Evolutionary conservation across 257 asterid genomes (phyloP).

Genomic region (Lithospermum erythrorhizon): DNA sequence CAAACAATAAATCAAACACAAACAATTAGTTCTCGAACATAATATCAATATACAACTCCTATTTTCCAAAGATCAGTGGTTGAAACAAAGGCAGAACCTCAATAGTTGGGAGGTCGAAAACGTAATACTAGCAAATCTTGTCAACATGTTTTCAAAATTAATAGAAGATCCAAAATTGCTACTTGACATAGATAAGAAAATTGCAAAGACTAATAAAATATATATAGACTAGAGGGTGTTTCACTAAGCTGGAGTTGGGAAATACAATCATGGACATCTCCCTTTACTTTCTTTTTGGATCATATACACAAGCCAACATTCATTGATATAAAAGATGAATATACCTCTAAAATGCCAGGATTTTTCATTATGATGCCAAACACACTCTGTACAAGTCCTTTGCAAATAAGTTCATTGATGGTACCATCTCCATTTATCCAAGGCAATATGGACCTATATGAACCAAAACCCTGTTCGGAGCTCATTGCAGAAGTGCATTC

Average conservation of each 20-base stretch:
- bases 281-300: too few species aligned
- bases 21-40: not conserved
- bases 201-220: not conserved
- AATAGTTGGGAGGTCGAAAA: not conserved
- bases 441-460: constrained; percentile 54
- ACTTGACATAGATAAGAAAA: not conserved
- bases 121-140: too few species aligned
- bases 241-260: not conserved
- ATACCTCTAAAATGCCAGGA: constrained; percentile 88
- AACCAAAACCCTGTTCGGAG: constrained; percentile 22
- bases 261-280: not conserved
- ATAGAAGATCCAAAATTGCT: not conserved
- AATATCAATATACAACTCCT: too few species aligned
- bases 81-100: too few species aligned
- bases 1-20: constrained; percentile 3
- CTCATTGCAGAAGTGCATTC: constrained; percentile 22
- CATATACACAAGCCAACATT: not conserved
- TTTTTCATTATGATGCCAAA: constrained; percentile 81
- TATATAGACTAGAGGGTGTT: not conserved
- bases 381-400: constrained; percentile 69
- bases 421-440: constrained; percentile 95
- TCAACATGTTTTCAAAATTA: too few species aligned
- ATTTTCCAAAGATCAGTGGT: too few species aligned
- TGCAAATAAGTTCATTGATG: constrained; percentile 59
- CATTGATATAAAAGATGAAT: constrained; percentile 10